A percentile compares a stretch with the other conserved stretches of the same genome.
Evolutionary conservation across 1,284 basidiomycete species (phyloP).

Genomic region (Sporisorium scitamineum): DNA sequence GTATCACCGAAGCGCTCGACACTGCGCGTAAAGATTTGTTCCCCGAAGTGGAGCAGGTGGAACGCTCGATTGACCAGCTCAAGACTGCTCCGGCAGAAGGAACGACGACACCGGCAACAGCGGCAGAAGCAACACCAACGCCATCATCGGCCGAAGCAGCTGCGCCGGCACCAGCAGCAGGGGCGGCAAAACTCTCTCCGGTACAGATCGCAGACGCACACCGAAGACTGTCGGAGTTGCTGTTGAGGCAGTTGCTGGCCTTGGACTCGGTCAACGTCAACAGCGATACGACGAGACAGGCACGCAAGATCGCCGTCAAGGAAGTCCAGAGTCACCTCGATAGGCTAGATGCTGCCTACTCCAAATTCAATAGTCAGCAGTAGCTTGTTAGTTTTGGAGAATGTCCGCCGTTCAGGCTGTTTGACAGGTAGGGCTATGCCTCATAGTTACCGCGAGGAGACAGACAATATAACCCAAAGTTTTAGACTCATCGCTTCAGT

Average conservation of each 20-base stretch:
- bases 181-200: neutral
- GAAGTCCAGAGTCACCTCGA: constrained; percentile 65
- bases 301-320: constrained; percentile 63
- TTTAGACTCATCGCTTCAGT: neutral
- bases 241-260: constrained; percentile 60
- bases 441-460: neutral
- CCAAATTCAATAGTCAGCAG: constrained; percentile 36
- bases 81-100: neutral
- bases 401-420: neutral
- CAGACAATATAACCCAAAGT: neutral
- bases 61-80: constrained; percentile 23
- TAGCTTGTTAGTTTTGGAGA: neutral
- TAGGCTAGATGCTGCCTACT: constrained; percentile 63
- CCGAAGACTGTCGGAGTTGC: constrained; percentile 59
- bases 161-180: neutral
- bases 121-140: neutral
- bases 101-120: neutral
- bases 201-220: constrained; percentile 49
- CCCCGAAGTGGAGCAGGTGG: constrained; percentile 59
- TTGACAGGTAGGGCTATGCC: neutral
- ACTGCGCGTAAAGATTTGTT: constrained; percentile 47
- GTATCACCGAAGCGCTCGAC: constrained; percentile 55
- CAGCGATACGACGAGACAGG: constrained; percentile 56
- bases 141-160: neutral
- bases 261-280: constrained; percentile 62